phyloP scores from a whole-genome alignment of 805 yeast genomes.

The Metahyphopichia silvanorum region DNA sequence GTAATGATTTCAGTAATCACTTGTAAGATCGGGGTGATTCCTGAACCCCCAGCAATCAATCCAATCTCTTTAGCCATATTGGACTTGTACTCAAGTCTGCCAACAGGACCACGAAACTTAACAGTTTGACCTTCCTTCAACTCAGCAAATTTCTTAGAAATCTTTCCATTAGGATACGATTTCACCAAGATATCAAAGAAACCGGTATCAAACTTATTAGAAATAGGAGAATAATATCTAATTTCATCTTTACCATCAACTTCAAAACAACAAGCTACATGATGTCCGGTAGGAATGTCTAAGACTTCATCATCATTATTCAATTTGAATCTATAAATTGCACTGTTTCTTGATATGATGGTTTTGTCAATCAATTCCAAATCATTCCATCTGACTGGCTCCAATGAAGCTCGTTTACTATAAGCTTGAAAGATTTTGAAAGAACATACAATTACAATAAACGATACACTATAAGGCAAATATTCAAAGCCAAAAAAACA shows the following conservation, averaged over 20 bases:
- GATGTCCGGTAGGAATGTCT: constrained; percentile 72
- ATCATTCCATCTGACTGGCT: constrained; percentile 53
- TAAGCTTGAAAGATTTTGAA: constrained; percentile 36
- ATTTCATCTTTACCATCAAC: constrained; percentile 51
- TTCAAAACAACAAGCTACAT: constrained; percentile 56
- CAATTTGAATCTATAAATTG: constrained; percentile 71
- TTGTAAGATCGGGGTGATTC: constrained; percentile 87
- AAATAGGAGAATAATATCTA: constrained; percentile 75
- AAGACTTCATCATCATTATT: constrained; percentile 57
- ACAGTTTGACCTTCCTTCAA: constrained; percentile 64
- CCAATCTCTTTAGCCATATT: constrained; percentile 64
- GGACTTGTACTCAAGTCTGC: constrained; percentile 56
- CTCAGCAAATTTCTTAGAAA: constrained; percentile 64
- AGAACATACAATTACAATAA: constrained; percentile 31
- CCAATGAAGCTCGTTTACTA: constrained; percentile 45
- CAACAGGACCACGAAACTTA: constrained; percentile 77
- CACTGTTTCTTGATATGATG: constrained; percentile 64
- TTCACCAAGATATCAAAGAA: constrained; percentile 75
- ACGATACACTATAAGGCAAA: constrained; percentile 42
- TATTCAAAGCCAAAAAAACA: constrained; percentile 49
- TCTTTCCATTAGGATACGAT: constrained; percentile 69
- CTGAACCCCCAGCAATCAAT: constrained; percentile 82
- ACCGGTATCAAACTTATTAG: constrained; percentile 66
- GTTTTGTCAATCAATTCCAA: constrained; percentile 75
- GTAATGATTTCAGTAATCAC: constrained; percentile 69